Percentiles rank a stretch among this genome's conserved stretches.
Conservation (phyloP, 495 filamentous ascomycete genomes). For the Lasiosphaeria hispida region DNA sequence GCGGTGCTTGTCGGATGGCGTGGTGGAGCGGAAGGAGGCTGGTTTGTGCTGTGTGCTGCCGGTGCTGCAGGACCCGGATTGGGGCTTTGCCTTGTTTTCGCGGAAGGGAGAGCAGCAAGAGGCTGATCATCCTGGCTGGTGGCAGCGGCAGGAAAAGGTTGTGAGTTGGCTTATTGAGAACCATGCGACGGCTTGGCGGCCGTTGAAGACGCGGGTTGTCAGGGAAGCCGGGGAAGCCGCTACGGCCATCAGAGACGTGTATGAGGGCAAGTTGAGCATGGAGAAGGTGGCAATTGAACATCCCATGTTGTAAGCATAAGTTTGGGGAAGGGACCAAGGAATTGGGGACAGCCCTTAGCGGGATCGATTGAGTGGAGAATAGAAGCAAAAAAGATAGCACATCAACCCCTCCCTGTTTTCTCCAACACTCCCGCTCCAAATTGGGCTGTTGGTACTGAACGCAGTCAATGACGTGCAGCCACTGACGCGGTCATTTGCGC, state of each 20-base stretch:
- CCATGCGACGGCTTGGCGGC: conserved; percentile 8
- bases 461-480: too few species aligned
- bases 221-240: neutral
- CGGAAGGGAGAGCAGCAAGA: neutral
- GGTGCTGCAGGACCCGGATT: conserved; percentile 12
- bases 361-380: too few species aligned
- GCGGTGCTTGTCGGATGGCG: neutral
- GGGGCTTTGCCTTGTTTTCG: conserved; percentile 12
- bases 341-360: too few species aligned
- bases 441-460: too few species aligned
- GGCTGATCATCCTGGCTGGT: conserved; percentile 11
- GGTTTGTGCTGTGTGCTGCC: conserved; percentile 7
- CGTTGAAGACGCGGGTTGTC: conserved; percentile 9
- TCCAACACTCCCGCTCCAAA: too few species aligned
- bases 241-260: neutral
- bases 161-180: conserved; percentile 15
- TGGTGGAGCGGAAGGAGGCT: neutral
- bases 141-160: conserved; percentile 14
- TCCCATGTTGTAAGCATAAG: conserved; percentile 3
- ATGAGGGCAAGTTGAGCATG: conserved; percentile 6
- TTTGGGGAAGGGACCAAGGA: too few species aligned
- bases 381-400: too few species aligned
- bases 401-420: too few species aligned
- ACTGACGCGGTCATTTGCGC: too few species aligned
- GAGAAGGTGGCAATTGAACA: conserved; percentile 19